Evolutionary conservation across 805 yeast species (phyloP), one percentile per base, ranked within the genome.

Genomic region (Suhomyces kilbournensis): DNA sequence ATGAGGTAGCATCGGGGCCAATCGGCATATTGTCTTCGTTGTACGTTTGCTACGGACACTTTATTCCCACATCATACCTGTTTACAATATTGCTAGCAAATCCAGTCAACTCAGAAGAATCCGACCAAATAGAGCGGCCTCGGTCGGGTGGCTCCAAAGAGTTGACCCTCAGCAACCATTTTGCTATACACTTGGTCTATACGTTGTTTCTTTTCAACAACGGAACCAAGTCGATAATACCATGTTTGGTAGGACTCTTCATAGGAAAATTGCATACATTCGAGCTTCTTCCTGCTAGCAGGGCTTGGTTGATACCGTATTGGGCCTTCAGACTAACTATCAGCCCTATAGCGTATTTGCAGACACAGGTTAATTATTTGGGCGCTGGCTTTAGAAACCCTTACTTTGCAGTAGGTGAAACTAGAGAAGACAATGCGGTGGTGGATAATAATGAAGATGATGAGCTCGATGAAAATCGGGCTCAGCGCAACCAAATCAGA

Each of bases 1-100:
- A 74, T 55, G 60, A 66, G 46, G 67, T 70, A 17, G 56, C 61
- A 14, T 68, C 76, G 1, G 79, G 79, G 2, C 78, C 79, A 1
- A 50, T 74, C 28, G 78, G 77, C 1, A 57, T 75, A 5, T 46
- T 75, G 42, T 68, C 77, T 4, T 70, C 76, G 34, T 62, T 75
- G 48, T 73, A 72, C 51, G 60, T 74, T 12, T 72, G 77, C 57
- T 71, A 67, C 54, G 74, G 74, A 6, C 47, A 60, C 4, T 64
- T 55, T 47, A 74, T 63, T 53, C 73, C 75, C 47, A 57, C 65
- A 51, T 56, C 71, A 48, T 75, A 74, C 52, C 64, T 61, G 52
- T 75, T 74, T 57, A 64, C 61, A 39, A 61, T 75, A n/a, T 52
- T 67, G 28, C 56, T 74, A 25, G 46, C 60, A 14, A 60, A 60